Percentiles rank a stretch among this genome's conserved stretches.
These are phyloP conservation scores for Tremella yokohamensis DNA, from an alignment of 768 basidiomycete genomes.

Conservation along the genomic window DNA sequence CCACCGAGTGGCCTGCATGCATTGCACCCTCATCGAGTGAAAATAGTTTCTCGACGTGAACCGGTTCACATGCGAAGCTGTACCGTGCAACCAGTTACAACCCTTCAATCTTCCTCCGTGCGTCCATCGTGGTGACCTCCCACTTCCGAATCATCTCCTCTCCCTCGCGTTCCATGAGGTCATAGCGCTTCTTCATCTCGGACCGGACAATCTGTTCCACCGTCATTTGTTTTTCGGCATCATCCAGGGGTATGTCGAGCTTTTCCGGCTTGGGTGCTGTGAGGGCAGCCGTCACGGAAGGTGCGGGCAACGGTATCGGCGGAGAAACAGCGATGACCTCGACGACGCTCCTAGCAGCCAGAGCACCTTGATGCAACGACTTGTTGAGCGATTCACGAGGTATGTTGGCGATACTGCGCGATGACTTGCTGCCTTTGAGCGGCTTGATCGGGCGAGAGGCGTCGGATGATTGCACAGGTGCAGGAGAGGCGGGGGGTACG, in stretches of 20 bases:
- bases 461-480: constrained; percentile 4
- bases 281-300: background rate
- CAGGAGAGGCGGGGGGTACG: constrained; percentile 35
- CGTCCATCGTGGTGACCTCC: constrained; percentile 54
- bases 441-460: constrained; percentile 1
- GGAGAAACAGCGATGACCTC: constrained; percentile 26
- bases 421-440: background rate
- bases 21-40: too few relatives aligned
- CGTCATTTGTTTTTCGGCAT: constrained; percentile 71
- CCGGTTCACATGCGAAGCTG: too few relatives aligned
- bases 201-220: constrained; percentile 78
- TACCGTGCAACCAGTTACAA: constrained; percentile 16
- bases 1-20: too few relatives aligned
- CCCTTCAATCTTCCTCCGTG: constrained; percentile 50
- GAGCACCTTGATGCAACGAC: constrained; percentile 21
- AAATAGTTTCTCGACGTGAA: too few relatives aligned
- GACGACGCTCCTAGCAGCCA: constrained; percentile 33
- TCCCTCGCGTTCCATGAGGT: constrained; percentile 60
- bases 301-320: background rate
- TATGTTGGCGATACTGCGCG: constrained; percentile 8
- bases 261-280: background rate
- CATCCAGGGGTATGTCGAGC: constrained; percentile 53
- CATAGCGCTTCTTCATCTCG: constrained; percentile 68
- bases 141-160: constrained; percentile 57
- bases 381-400: constrained; percentile 23